Evolutionary conservation across 257 asterid genomes (phyloP), one percentile per base, ranked within the genome.

Genomic region (Lithospermum erythrorhizon): DNA sequence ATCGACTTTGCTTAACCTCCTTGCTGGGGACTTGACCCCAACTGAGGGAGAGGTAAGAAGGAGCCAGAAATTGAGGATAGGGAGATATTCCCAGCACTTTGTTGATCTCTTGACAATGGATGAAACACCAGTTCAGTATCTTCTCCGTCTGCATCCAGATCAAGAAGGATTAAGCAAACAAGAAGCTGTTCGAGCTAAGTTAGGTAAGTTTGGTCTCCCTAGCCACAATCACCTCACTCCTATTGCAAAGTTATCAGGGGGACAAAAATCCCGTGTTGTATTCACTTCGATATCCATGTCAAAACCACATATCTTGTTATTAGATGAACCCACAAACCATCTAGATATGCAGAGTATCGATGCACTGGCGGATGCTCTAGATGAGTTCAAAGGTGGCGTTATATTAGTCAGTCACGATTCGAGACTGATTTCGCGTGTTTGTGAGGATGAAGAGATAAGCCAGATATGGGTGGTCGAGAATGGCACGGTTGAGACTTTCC

Each of bases 251-350:
- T 73, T 83, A 47, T 82, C 87, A 0, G 86, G 87, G 19, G 86
- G 86, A 62, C 87, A 83, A 62, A 83, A 78, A 64, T 48, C 87
- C 2, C 68, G 90, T 8, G 86, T 80, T 59, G 90, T 83, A n/a
- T 83, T 80, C 75, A 78, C 87, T 21, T 83, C 84, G 48, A 80
- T 83, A 52, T 75, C 87, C 29, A 82, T 82, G 89, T 75, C 84
- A 2, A 80, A 73, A 59, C 86, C 82, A 1, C 86, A 83, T 48
- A 83, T 83, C 35, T 27, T 62, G 66, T n/a, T 62, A 9, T 21
- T 62, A 9, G 66, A 62, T 9, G 66, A 62, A 18, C 66, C 66
- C 9, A 62, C 57, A 3, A 62, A 62, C 53, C 66, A 62, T 62
- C 20, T 62, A 24, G 58, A 62, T 51, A 62, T 62, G 66, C 49